Conservation (phyloP, 192 early-diverging fungal species). For the Gigaspora rosea region DNA sequence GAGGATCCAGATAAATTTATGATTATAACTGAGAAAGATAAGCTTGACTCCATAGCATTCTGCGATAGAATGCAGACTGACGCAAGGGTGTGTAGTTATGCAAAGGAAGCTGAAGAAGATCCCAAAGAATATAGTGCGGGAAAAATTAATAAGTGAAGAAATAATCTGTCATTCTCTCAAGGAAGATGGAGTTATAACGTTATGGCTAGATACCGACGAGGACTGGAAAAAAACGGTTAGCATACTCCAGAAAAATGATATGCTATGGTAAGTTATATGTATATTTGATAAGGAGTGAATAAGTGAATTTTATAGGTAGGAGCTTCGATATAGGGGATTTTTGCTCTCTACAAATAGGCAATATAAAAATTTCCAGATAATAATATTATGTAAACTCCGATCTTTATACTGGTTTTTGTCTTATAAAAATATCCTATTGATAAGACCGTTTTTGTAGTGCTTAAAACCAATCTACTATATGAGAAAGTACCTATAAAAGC, state of each 20-base stretch:
- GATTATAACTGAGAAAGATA: background rate
- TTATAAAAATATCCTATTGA: no score
- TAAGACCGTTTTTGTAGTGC: no score
- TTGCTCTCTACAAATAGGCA: background rate
- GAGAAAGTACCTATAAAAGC: no score
- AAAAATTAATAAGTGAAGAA: constrained; percentile 21
- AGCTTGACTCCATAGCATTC: background rate
- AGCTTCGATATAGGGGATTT: background rate
- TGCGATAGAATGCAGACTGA: constrained; percentile 4
- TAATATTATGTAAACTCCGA: background rate
- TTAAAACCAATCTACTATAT: no score
- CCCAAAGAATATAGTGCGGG: constrained; percentile 3
- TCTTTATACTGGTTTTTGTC: no score
- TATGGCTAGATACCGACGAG: constrained; percentile 13
- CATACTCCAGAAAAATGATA: constrained; percentile 25
- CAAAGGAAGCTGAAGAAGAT: constrained; percentile 2
- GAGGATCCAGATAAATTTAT: no score
- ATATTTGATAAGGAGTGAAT: background rate
- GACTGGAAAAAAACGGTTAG: constrained; percentile 8
- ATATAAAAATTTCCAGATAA: constrained; percentile 21
- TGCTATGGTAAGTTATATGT: constrained; percentile 7
- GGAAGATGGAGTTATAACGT: background rate
- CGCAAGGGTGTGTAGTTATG: constrained; percentile 2
- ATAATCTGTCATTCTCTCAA: background rate
- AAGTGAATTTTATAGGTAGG: no score